These are phyloP conservation scores for Dioscorea dumetorum DNA, from an alignment of 106 monocot genomes.

Conservation along the genomic window DNA sequence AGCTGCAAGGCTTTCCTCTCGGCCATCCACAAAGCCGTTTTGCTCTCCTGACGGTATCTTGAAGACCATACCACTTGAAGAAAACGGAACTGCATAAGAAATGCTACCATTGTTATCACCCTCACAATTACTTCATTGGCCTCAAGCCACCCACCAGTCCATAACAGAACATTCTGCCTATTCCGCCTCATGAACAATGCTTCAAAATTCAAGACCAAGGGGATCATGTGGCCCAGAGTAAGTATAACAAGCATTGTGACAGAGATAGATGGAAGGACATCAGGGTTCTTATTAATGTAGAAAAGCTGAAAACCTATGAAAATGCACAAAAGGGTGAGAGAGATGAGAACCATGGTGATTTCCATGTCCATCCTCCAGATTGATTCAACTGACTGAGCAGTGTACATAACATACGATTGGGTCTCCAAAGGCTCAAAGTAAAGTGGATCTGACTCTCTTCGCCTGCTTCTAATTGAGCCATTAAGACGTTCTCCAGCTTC, in stretches of 20 bases:
- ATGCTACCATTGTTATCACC: slow-evolving; percentile 39
- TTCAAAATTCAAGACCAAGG: slow-evolving; percentile 52
- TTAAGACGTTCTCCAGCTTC: slow-evolving; percentile 1
- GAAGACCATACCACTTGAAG: slow-evolving; percentile 42
- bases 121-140: slow-evolving; percentile 44
- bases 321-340: slow-evolving; percentile 43
- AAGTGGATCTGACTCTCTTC: slow-evolving; percentile 31
- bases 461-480: slow-evolving; percentile 48
- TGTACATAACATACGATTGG: slow-evolving; percentile 14
- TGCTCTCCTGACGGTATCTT: slow-evolving; percentile 15
- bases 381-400: background rate
- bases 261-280: slow-evolving; percentile 47
- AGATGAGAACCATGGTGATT: slow-evolving; percentile 45
- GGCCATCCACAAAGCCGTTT: slow-evolving; percentile 12
- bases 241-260: slow-evolving; percentile 55
- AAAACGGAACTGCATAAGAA: slow-evolving; percentile 44
- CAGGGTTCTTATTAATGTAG: slow-evolving; percentile 34
- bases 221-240: slow-evolving; percentile 44
- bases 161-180: slow-evolving; percentile 15
- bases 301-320: slow-evolving; percentile 44
- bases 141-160: slow-evolving; percentile 49
- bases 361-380: slow-evolving; percentile 51
- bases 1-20: slow-evolving; percentile 35
- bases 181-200: slow-evolving; percentile 24
- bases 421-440: slow-evolving; percentile 42